Evolutionary conservation across 768 basidiomycete genomes (phyloP), one percentile per base, ranked within the genome.

Genomic region (Suillus fuscotomentosus): DNA sequence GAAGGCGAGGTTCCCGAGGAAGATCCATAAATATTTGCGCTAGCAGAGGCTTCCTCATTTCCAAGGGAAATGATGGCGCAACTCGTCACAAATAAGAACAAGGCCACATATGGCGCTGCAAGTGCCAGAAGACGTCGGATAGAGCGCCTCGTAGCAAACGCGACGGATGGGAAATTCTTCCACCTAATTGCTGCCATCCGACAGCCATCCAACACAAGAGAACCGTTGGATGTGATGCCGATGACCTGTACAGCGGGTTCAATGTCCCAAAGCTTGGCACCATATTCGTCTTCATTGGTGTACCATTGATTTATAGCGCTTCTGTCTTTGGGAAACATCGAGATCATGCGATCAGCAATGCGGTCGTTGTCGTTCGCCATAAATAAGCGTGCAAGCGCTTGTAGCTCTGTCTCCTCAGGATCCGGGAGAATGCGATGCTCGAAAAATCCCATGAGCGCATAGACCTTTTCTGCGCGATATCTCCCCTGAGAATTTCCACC

Each of bases 361-460:
- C 69, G 64, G 7, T 71, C 71, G 3, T 61, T 71, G 51, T 72
- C 67, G 9, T 75, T 73, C 0, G 64, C 73, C 66, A 74, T 68
- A 10, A 72, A 72, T 5, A 72, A 57, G 39, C 69, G 60, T 3
- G 62, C 68, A n/a, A 70, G 62, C 7, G 72, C 70, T 59, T 74
- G 70, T 41, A 70, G 1, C 39, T 68, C 63, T 17, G 64, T 72
- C 38, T 71, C 71, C 42, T 53, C 22, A 17, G 38, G 17, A 22
- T 70, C 47, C 13, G 68, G 72, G 13, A 53, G 34, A 38, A 74
- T 72, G 1, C 66, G 73, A 57, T 72, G 71, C 39, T 67, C 64
- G 24, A 75, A 72, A 51, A 75, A 72, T 3, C 68, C 67, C 73
- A 71, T 71, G 1, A 75, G 66, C 11, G 71, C 65, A 10, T 71